phyloP scores from a whole-genome alignment of 2,329 filamentous ascomycete species.

The Cladosporium cucumerinum region DNA sequence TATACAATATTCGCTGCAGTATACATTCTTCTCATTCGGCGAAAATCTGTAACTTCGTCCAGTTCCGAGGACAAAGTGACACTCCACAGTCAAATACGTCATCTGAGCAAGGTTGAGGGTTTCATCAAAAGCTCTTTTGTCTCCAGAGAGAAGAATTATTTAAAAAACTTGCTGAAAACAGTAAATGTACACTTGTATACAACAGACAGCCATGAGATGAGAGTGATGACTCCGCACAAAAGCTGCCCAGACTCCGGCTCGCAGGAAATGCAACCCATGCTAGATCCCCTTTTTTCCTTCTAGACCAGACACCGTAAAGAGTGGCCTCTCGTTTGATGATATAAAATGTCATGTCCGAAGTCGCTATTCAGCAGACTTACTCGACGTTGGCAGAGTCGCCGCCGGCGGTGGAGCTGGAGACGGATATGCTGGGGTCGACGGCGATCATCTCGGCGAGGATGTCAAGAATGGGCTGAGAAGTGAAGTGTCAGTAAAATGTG shows the following conservation, averaged over 20 bases:
- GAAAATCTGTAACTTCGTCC: no score
- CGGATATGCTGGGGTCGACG: constrained; percentile 64
- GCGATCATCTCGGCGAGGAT: constrained; percentile 98
- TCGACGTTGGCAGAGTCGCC: constrained; percentile 15
- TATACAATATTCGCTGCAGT: no score
- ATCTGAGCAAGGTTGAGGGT: background rate
- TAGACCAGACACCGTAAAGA: background rate
- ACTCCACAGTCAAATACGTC: background rate
- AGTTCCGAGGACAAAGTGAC: no score
- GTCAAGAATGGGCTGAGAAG: constrained; percentile 75
- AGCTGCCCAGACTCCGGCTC: constrained; percentile 12
- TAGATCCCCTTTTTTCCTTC: background rate
- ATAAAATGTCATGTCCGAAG: constrained; percentile 5
- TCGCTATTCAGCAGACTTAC: background rate
- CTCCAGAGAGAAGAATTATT: background rate
- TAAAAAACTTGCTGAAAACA: constrained; percentile 9
- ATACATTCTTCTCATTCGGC: no score
- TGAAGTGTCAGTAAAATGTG: constrained; percentile 20
- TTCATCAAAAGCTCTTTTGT: background rate
- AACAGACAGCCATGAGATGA: constrained; percentile 9
- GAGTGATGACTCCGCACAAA: background rate
- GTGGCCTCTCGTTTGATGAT: background rate
- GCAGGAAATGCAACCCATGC: constrained; percentile 14
- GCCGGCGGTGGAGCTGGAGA: constrained; percentile 29
- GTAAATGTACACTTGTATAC: constrained; percentile 17